Evolutionary conservation across 352 stramenopile genomes (phyloP), one percentile per base, ranked within the genome.

Genomic region (Phytophthora hybrid): DNA sequence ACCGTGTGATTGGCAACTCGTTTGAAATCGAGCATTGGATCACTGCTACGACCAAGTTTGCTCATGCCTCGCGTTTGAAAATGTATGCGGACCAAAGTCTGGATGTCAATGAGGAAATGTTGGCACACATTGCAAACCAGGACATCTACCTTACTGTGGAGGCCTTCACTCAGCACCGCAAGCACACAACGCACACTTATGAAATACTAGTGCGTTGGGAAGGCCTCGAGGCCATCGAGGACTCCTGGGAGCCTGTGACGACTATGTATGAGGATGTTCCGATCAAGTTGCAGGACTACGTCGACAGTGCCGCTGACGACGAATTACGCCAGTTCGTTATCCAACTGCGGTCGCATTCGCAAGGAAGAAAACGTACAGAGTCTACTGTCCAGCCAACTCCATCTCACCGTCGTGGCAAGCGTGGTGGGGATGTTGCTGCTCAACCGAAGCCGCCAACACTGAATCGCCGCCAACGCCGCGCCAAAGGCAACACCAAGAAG

Each of bases 1-100:
- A 70, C 23, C 63, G 41, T 29, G 41, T 70, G 10, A 63, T 63
- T 31, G 34, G 39, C 26, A 63, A 70, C 53, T 70, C 53, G 31
- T 63, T 70, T 31, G 63, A 70, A 21, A 63, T 70, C 41, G 29
- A 70, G 41, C 54, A 58, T 18, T 16, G 63, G 18, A n/a, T 69
- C 5, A 62, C 52, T 56, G 39, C 19, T 31, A 26, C n/a, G 23
- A 60, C 61, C 14, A 41, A 41, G 16, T 9, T n/a, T 3, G 49
- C 39, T 1, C 51, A 69, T 62, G 37, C 53, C 13, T 69, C 62
- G 39, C 16, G 53, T 18, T 5, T 69, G n/a, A 69, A 69, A 21
- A 16, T 61, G 26, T 69, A 69, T 34, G 39, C 52, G 7, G 53
- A 69, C 37, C 19, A 47, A 26, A 56, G 53, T 7, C 26, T 62